phyloP scores from a whole-genome alignment of 148 eudicot species.

The Camellia granthamiana region DNA sequence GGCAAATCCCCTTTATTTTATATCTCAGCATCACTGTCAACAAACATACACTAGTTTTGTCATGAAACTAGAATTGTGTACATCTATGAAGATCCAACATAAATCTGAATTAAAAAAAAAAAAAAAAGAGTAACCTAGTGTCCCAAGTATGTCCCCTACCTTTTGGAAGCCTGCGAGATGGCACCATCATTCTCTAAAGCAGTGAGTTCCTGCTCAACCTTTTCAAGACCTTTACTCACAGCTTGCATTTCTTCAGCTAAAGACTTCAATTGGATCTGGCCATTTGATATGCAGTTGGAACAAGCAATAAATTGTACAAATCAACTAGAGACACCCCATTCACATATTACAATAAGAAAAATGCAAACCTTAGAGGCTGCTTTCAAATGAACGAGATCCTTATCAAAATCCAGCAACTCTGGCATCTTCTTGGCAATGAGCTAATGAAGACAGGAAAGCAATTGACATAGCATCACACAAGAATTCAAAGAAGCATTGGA shows the following conservation, averaged over 20 bases:
- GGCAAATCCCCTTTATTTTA: too few relatives aligned
- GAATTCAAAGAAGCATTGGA: background rate
- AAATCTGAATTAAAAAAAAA: background rate
- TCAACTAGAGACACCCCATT: background rate
- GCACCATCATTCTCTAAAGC: slow-evolving; percentile 88
- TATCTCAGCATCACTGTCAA: too few relatives aligned
- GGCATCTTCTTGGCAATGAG: slow-evolving; percentile 89
- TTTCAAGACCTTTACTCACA: slow-evolving; percentile 97
- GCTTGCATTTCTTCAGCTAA: slow-evolving; percentile 99
- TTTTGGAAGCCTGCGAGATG: slow-evolving; percentile 82
- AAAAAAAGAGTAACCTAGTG: background rate
- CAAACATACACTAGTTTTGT: too few relatives aligned
- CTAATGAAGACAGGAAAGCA: slow-evolving; percentile 32
- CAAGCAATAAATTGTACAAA: slow-evolving; percentile 3
- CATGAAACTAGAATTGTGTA: too few relatives aligned
- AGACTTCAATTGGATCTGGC: slow-evolving; percentile 84
- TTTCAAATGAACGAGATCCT: slow-evolving; percentile 88
- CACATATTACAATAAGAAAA: background rate
- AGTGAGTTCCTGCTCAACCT: slow-evolving; percentile 96
- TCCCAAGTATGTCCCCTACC: slow-evolving; percentile 35
- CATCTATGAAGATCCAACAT: background rate
- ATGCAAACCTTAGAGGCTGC: slow-evolving; percentile 85
- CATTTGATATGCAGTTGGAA: slow-evolving; percentile 12
- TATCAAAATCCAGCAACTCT: slow-evolving; percentile 84
- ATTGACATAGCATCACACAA: slow-evolving; percentile 17